phyloP scores from a whole-genome alignment of 2,329 filamentous ascomycete species.

The Endoconidiophora laricicola region DNA sequence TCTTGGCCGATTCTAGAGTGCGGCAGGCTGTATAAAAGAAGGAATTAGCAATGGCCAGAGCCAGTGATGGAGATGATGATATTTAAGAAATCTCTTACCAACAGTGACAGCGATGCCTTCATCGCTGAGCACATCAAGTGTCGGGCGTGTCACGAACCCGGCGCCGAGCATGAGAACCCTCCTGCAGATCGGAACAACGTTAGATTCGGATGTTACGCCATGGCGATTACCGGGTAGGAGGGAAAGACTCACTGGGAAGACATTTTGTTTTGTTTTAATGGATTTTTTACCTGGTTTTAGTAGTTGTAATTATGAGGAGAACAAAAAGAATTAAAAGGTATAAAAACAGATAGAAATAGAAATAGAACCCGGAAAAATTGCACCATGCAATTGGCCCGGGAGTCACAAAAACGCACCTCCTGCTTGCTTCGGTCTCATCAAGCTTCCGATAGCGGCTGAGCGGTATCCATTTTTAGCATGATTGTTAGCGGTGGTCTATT shows the following conservation, averaged over 20 bases:
- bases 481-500: neutral
- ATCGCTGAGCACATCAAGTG: slow-evolving; percentile 44
- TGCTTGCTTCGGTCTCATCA: neutral
- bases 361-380: neutral
- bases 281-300: too few species aligned
- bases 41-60: neutral
- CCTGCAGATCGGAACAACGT: neutral
- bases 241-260: slow-evolving; percentile 12
- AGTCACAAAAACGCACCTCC: neutral
- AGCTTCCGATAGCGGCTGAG: slow-evolving; percentile 10
- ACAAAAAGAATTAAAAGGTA: neutral
- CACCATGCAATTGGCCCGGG: neutral
- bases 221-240: neutral
- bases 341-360: neutral
- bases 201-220: neutral
- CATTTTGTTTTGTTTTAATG: slow-evolving; percentile 9
- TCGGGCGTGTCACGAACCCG: slow-evolving; percentile 45
- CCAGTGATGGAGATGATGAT: neutral
- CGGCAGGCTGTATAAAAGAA: slow-evolving; percentile 48
- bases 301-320: neutral
- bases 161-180: slow-evolving; percentile 22
- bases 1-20: slow-evolving; percentile 60
- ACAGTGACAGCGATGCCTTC: slow-evolving; percentile 48
- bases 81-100: slow-evolving; percentile 27
- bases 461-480: neutral